These are phyloP conservation scores for Saccharomyces hybrid DNA, from an alignment of 1,139 yeast species.

Conservation along the genomic window DNA sequence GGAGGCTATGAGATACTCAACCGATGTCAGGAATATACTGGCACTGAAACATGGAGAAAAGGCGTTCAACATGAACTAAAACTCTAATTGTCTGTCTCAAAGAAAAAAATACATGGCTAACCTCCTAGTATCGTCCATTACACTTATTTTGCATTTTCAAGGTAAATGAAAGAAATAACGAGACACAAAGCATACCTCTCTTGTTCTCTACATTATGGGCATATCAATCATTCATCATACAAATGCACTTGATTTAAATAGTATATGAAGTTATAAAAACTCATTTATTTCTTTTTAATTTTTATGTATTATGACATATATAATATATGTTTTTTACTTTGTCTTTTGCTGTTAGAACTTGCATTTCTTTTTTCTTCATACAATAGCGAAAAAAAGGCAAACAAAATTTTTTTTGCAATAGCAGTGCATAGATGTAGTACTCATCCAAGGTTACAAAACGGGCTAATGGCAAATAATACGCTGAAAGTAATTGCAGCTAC, in stretches of 20 bases:
- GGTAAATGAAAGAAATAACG: neutral
- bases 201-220: neutral
- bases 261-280: neutral
- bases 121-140: neutral
- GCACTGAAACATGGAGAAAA: constrained; percentile 74
- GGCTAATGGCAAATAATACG: constrained; percentile 13
- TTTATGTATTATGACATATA: neutral
- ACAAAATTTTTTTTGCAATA: neutral
- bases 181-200: neutral
- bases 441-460: neutral
- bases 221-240: neutral
- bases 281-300: neutral
- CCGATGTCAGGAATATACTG: constrained; percentile 79
- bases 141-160: neutral
- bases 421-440: neutral
- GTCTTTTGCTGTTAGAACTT: neutral
- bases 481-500: constrained; percentile 28
- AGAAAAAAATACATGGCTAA: neutral
- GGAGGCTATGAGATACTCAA: constrained; percentile 67
- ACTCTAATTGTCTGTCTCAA: neutral
- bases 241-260: neutral
- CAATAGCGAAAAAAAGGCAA: neutral
- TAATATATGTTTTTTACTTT: neutral
- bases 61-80: constrained; percentile 37
- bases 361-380: neutral